Evolutionary conservation across 495 filamentous ascomycete species (phyloP), one percentile per base, ranked within the genome.

Genomic region (Aspergillus panamensis): DNA sequence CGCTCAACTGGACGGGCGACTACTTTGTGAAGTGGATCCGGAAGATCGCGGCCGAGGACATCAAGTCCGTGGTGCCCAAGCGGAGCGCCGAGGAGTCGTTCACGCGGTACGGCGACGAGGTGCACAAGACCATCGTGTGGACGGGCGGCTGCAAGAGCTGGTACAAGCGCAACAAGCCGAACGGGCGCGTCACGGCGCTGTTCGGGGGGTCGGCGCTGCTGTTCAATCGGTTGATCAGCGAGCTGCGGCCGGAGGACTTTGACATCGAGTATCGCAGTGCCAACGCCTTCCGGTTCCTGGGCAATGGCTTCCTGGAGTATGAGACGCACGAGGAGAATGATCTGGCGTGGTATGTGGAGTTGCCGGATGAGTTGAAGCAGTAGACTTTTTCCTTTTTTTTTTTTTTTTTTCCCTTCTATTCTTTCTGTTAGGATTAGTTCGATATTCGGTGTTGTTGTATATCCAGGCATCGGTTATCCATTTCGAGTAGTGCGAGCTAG

Each of bases 21-120:
- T 80, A 61, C 72, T 85, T 51, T 73, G 79, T 59, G 78, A 86
- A 71, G 62, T 73, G 74, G 71, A 67, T 79, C 35, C 68, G 71
- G 48, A 76, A 78, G 58, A 71, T 77, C 14, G 65, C 73, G 1
- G 70, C 74, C 2, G 73, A 80, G 57, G 70, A 79, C 53, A 79
- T 82, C 62, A 77, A 74, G 65, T 67, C 55, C 35, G 69, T 81
- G 10, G 51, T 48, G 1, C 75, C 75, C 0, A 81, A 79, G 53
- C 58, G 63, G 40, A 59, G 66, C 7, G 72, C 68, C 0, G 67
- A 78, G 25, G 55, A 71, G n/a, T 74, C 76, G 21, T 83, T 77
- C 43, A 65, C 73, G 2, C 58, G 62, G 14, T 76, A 76, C 61
- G 65, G 64, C 12, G 69, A 77, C 20, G 65, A 78, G 35, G 71